These are phyloP conservation scores for Lasiosphaeris hirsuta DNA, from an alignment of 495 filamentous ascomycete genomes.

Conservation along the genomic window DNA sequence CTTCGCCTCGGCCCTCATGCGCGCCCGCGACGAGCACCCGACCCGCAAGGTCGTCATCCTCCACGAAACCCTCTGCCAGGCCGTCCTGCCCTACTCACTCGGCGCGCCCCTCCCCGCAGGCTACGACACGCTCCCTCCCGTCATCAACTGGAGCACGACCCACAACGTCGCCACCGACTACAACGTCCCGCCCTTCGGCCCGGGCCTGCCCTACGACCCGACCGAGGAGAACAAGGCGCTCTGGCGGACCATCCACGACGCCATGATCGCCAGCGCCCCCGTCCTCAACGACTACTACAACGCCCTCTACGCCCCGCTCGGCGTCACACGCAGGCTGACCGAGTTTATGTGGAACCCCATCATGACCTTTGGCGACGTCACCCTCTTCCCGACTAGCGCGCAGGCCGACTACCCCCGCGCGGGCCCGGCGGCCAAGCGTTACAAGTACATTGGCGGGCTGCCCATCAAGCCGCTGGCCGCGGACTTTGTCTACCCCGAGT, in stretches of 20 bases:
- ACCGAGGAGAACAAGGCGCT: constrained; percentile 14
- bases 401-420: constrained; percentile 15
- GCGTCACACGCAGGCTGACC: constrained; percentile 8
- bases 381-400: constrained; percentile 32
- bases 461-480: constrained; percentile 12
- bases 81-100: constrained; percentile 24
- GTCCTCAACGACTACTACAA: constrained; percentile 26
- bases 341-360: constrained; percentile 9
- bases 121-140: constrained; percentile 9
- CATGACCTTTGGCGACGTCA: constrained; percentile 32
- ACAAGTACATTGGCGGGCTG: constrained; percentile 15
- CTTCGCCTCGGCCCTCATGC: constrained; percentile 23
- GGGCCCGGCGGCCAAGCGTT: neutral
- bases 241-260: constrained; percentile 11
- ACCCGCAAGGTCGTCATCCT: constrained; percentile 27
- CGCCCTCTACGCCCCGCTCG: constrained; percentile 9
- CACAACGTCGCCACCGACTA: constrained; percentile 15
- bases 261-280: neutral
- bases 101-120: constrained; percentile 23
- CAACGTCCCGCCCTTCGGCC: constrained; percentile 30
- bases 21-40: constrained; percentile 19
- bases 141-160: constrained; percentile 19
- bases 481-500: constrained; percentile 17
- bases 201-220: constrained; percentile 18
- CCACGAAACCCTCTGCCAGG: constrained; percentile 29